These are phyloP conservation scores for Litchi chinensis DNA, from an alignment of 345 rosid genomes.

Conservation along the genomic window DNA sequence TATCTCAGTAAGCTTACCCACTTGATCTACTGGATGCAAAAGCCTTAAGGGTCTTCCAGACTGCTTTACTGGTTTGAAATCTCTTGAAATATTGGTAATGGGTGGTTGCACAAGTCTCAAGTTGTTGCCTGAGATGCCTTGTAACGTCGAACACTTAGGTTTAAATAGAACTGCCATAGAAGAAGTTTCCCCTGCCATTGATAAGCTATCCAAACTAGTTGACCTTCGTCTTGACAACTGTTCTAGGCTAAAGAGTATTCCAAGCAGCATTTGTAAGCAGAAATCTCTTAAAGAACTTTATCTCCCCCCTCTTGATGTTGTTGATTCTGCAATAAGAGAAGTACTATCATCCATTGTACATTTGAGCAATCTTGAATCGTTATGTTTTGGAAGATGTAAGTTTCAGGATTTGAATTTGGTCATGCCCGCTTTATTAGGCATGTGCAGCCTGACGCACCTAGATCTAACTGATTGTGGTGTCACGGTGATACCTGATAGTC, in stretches of 20 bases:
- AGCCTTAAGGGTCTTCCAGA: slow-evolving; percentile 6
- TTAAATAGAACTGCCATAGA: slow-evolving; percentile 16
- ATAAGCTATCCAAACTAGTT: background rate
- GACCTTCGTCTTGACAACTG: background rate
- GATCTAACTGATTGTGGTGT: background rate
- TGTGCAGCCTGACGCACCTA: background rate
- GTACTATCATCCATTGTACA: background rate
- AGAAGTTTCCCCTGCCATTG: slow-evolving; percentile 8
- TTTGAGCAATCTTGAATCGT: background rate
- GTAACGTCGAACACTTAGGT: background rate
- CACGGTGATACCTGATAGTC: background rate
- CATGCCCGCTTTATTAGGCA: background rate
- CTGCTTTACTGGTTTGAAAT: background rate
- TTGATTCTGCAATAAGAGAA: background rate
- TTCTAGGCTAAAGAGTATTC: background rate
- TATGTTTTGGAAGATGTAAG: background rate
- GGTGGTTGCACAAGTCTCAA: slow-evolving; percentile 13
- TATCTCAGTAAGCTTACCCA: background rate
- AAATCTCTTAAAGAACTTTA: background rate
- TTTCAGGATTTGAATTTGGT: background rate
- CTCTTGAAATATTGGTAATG: slow-evolving; percentile 3
- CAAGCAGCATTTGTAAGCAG: slow-evolving; percentile 11
- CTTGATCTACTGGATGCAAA: background rate
- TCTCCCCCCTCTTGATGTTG: background rate
- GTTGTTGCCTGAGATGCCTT: slow-evolving; percentile 23